Conservation (phyloP, 116 monocot genomes). For the Posidonia oceanica region DNA sequence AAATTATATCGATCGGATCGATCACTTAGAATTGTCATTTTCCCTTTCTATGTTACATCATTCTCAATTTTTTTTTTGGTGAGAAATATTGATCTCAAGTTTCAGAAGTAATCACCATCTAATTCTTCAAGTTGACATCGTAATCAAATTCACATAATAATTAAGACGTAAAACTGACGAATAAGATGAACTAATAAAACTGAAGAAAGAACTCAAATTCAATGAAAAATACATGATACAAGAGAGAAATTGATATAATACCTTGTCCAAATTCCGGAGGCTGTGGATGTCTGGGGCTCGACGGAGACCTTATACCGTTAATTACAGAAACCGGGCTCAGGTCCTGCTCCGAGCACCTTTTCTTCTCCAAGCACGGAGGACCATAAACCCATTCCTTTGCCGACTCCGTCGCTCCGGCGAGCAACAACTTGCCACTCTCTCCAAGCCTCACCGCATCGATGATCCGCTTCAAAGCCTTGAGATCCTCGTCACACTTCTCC, state of each 20-base stretch:
- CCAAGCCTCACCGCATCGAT: constrained; percentile 52
- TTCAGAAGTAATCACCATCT: too few species aligned
- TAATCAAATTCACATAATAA: too few species aligned
- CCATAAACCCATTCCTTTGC: background rate
- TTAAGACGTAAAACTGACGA: too few species aligned
- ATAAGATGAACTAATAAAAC: too few species aligned
- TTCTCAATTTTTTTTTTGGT: too few species aligned
- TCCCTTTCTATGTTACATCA: too few species aligned
- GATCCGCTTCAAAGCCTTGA: constrained; percentile 58
- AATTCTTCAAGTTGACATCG: too few species aligned
- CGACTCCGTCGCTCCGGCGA: background rate
- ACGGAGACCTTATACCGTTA: background rate
- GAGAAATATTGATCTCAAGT: too few species aligned
- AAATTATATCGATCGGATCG: too few species aligned
- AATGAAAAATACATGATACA: too few species aligned
- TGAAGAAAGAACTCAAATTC: too few species aligned
- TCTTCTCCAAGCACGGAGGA: background rate
- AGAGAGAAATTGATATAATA: background rate
- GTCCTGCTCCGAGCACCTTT: background rate
- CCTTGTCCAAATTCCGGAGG: constrained; percentile 4
- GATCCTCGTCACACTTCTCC: constrained; percentile 86
- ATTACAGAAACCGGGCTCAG: constrained; percentile 2
- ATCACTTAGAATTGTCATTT: too few species aligned
- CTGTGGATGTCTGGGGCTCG: background rate
- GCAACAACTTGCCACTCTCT: constrained; percentile 16